Base-by-base conservation (phyloP, 2,329 filamentous ascomycete species). In the Dothistroma septosporum region DNA sequence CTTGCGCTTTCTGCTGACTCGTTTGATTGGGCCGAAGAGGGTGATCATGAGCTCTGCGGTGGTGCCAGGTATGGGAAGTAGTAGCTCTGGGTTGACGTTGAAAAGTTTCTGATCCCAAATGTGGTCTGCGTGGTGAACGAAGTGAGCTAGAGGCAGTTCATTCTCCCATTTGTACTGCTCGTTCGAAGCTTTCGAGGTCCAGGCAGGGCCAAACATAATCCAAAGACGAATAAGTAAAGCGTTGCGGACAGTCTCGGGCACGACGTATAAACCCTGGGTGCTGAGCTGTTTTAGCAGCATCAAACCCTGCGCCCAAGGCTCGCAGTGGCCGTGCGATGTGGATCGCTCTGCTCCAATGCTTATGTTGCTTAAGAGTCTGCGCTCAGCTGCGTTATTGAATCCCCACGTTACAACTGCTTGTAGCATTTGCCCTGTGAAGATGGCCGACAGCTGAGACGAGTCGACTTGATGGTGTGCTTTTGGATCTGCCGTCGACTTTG, bases 321-420 rank as follows among this genome's bases (percentile, higher is more conserved):
- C 59, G 22, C 53, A 44, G 28, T 53, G 28, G 6, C 50, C 50
- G 50, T 21, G 31, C 11, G 19, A 11, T 16, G 28, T 47, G 1
- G 19, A 32, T 9, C 33, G 28, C 22, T 24, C 53, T 11, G 24
- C n/a, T 32, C 22, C n/a, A 2, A n/a, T 19, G 31, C 19, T 24
- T 55, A 46, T 7, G 19, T 46, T 33, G 19, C 46, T 46, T n/a
- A 69, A 57, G 55, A 61, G 31, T 19, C 64, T 58, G 8, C 59
- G 46, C 12, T 52, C 19, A n/a, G 48, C 64, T 12, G 68, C 68
- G 19, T 46, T 57, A 11, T 66, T 61, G 57, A 75, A 73, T 10
- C 71, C 70, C 74, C 74, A 76, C 1, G 64, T 61, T 5, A 76
- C 62, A 5, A 76, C 64, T 1, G 73, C 72, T 35, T 68, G 61